Base-by-base conservation (phyloP, 2,329 filamentous ascomycete species). In the Xylogone sp. region DNA sequence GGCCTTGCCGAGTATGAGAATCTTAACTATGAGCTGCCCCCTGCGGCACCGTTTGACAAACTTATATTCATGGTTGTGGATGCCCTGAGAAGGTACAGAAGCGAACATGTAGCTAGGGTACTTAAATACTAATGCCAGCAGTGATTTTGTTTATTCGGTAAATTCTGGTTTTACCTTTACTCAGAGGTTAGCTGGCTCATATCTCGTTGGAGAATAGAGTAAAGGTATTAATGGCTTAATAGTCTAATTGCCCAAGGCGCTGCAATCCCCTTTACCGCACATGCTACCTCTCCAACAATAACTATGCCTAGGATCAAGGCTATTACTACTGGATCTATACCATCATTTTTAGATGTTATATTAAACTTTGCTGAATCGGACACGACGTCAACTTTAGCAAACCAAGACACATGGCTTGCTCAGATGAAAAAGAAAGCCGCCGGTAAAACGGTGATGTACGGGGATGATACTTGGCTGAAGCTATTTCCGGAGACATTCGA, bases 251-350 rank as follows among this genome's bases (percentile, higher is more conserved):
- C 86, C 63, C 77, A 84, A 69, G 93, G 93, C 53, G 79, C 80
- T 53, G 95, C 94, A 6, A 76, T 97, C 34, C 94, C 94, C 2
- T 99, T 96, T 68, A 99, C 94, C 27, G 93, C 93, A 29, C 88
- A 96, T 78, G 94, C 94, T 18, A 88, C 90, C n/a, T 91, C 95
- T 48, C 94, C 94, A 2, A 99, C 94, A 7, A 93, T 99, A 55
- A 99, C 94, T 18, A 97, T 99, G 94, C 94, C 94, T 42, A 86
- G 93, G 56, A 85, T 99, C 63, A 99, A 99, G 73, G 91, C 94
- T 46, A 91, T 99, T 57, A 99, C 94, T 1, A 97, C 94, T 1
- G 94, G 94, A 55, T 97, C 93, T 1, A 94, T 96, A n/a, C 94
- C 94, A 2, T 97, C 93, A 2, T 99, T 99, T 69, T 82, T 97